Conservation (phyloP, 352 stramenopile genomes). For the Blastocystis sp. region DNA sequence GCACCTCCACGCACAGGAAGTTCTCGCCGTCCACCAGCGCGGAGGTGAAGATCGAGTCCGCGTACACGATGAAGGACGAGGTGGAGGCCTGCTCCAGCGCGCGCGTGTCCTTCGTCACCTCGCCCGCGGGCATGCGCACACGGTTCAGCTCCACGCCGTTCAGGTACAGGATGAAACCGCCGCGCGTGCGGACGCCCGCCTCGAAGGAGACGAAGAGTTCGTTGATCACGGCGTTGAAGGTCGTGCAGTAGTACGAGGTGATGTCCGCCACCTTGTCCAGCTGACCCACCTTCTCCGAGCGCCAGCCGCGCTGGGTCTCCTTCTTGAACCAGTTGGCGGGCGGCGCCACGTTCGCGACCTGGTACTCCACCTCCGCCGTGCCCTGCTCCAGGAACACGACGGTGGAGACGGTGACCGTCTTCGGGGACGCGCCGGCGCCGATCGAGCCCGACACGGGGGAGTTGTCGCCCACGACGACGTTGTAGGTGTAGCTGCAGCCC, state of each 20-base stretch:
- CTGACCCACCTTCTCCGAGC: neutral
- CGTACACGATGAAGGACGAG: neutral
- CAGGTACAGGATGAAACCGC: slow-evolving; percentile 57
- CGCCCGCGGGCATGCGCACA: neutral
- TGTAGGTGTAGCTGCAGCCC: slow-evolving; percentile 15
- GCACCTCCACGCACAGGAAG: slow-evolving; percentile 57
- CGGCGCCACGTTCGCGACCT: neutral
- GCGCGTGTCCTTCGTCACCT: neutral
- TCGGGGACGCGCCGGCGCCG: neutral
- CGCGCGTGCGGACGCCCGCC: neutral
- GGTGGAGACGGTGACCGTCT: neutral
- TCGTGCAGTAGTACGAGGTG: slow-evolving; percentile 41
- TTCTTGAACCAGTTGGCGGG: neutral
- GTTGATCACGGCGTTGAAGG: neutral
- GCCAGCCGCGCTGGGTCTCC: neutral
- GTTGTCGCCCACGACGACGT: neutral
- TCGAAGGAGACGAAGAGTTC: neutral
- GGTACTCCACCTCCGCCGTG: neutral
- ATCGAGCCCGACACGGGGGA: neutral
- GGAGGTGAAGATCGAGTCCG: neutral
- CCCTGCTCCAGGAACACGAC: slow-evolving; percentile 8
- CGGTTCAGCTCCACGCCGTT: slow-evolving; percentile 59
- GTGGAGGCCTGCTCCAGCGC: neutral
- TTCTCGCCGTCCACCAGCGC: slow-evolving; percentile 11
- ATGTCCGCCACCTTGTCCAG: neutral